Conservation (phyloP, 192 early-diverging fungal species). For the Fimicolochytrium jonesii region DNA sequence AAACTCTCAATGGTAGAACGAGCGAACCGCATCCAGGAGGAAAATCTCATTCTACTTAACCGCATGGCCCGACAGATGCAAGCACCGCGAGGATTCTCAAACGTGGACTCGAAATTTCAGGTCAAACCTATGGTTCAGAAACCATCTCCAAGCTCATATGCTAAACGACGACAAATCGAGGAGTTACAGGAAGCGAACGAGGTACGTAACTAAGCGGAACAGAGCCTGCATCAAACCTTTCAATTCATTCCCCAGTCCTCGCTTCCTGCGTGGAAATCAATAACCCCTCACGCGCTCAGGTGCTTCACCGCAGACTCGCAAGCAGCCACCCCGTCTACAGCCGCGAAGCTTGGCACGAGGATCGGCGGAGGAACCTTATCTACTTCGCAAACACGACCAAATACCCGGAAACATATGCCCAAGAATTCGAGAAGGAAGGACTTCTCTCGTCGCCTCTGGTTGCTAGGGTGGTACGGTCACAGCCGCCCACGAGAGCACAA, state of each 20-base stretch:
- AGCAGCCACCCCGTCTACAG: conserved; percentile 42
- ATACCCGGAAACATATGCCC: conserved; percentile 39
- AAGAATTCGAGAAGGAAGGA: conserved; percentile 24
- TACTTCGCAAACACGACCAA: conserved; percentile 37
- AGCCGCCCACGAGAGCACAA: too few species aligned
- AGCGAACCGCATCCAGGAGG: conserved; percentile 29
- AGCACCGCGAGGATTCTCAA: conserved; percentile 30
- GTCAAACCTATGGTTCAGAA: conserved; percentile 24
- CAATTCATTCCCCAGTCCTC: too few species aligned
- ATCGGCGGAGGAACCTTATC: conserved; percentile 36
- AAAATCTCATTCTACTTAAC: conserved; percentile 44
- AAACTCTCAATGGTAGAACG: conserved; percentile 25
- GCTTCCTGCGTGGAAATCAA: too few species aligned
- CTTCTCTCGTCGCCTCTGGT: too few species aligned
- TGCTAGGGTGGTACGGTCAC: too few species aligned
- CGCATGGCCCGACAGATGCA: conserved; percentile 42
- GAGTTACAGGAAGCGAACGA: conserved; percentile 40
- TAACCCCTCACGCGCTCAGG: conserved; percentile 20
- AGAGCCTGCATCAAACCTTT: too few species aligned
- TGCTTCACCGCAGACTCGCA: too few species aligned
- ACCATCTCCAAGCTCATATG: conserved; percentile 27
- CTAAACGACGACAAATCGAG: conserved; percentile 18
- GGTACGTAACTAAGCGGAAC: too few species aligned
- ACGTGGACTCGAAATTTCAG: conserved; percentile 21
- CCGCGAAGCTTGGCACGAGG: conserved; percentile 38